Evolutionary conservation across 208 protist genomes (phyloP).

Genomic region (Balamuthia mandrillaris): DNA sequence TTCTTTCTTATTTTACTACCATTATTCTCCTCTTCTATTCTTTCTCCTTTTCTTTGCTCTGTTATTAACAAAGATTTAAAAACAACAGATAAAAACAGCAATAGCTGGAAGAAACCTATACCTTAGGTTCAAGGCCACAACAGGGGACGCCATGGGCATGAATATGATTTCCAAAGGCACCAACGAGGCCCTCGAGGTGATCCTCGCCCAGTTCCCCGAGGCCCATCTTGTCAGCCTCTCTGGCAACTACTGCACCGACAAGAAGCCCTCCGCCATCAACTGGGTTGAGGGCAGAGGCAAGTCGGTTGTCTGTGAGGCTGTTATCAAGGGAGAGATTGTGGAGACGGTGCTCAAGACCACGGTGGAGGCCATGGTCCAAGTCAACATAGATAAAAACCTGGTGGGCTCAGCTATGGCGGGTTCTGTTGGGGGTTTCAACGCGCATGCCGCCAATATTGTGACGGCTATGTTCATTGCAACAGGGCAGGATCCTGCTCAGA

Average conservation of each 20-base stretch:
- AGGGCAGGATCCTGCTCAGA: constrained; percentile 97
- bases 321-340: constrained; percentile 84
- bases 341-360: constrained; percentile 88
- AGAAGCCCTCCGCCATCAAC: constrained; percentile 96
- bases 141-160: constrained; percentile 98
- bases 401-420: constrained; percentile 95
- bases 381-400: constrained; percentile 94
- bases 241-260: constrained; percentile 97
- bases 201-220: constrained; percentile 83
- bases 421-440: constrained; percentile 92
- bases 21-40: background rate
- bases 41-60: background rate
- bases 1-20: background rate
- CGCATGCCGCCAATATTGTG: constrained; percentile 96
- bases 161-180: constrained; percentile 99
- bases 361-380: constrained; percentile 81
- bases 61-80: background rate
- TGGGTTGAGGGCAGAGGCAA: constrained; percentile 95
- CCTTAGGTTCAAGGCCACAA: constrained; percentile 40
- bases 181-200: constrained; percentile 83
- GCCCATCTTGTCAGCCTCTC: constrained; percentile 72
- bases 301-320: constrained; percentile 88
- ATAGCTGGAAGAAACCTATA: constrained; percentile 77
- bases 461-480: constrained; percentile 94
- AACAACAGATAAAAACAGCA: constrained; percentile 56